Evolutionary conservation across 805 yeast genomes (phyloP).

Genomic region (Pichia heedii): DNA sequence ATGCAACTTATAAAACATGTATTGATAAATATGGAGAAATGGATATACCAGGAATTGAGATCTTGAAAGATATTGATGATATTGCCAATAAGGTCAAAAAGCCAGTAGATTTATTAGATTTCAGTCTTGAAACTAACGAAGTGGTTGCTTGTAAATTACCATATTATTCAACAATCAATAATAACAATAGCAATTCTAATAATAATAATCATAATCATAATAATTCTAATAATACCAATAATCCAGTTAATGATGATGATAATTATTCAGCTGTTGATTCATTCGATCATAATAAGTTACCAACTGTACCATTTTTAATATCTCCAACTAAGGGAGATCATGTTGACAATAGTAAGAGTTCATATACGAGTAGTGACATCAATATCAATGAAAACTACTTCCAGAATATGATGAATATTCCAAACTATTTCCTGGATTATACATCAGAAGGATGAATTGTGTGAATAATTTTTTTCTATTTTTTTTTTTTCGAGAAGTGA

Average conservation of each 20-base stretch:
- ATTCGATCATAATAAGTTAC: background rate
- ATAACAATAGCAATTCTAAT: background rate
- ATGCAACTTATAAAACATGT: constrained; percentile 13
- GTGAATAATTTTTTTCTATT: no score
- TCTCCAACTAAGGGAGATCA: constrained; percentile 1
- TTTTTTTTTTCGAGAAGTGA: no score
- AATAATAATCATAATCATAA: background rate
- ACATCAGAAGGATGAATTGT: background rate
- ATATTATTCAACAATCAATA: background rate
- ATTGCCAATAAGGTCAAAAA: background rate
- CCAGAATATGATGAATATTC: constrained; percentile 26
- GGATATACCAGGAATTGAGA: background rate
- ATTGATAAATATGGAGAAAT: constrained; percentile 4
- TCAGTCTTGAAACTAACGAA: background rate
- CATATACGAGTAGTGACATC: background rate
- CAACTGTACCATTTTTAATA: constrained; percentile 5
- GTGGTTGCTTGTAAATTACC: constrained; percentile 4
- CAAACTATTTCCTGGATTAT: constrained; percentile 23
- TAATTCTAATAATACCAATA: background rate
- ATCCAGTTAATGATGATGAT: no score
- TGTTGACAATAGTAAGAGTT: background rate
- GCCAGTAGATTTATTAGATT: background rate
- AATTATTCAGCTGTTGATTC: no score
- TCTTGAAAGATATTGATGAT: constrained; percentile 2
- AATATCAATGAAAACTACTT: constrained; percentile 9